Evolutionary conservation across 106 monocot genomes (phyloP), one percentile per base, ranked within the genome.

Genomic region (Amphibolis antarctica): DNA sequence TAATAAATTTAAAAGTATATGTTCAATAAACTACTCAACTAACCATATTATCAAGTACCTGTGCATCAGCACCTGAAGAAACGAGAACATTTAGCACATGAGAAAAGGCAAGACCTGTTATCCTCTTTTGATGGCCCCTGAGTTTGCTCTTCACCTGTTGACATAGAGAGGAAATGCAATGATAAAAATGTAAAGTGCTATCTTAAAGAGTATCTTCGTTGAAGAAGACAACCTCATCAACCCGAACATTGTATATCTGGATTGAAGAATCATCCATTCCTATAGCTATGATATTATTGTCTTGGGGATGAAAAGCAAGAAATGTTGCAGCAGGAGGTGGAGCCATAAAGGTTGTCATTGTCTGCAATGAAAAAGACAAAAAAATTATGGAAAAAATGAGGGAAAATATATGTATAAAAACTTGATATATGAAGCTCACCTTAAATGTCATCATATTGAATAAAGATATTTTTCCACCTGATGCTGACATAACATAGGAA

Each of bases 201-300:
- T 0, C 46, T 3, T 43, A 18, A 30, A 61, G 49, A 15, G 17
- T 22, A 26, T 25, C 24, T 44, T 21, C 10, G 44, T 44, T 62
- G 21, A 62, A 10, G 44, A 23, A 28, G 27, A 30, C 55, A 64
- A 83, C 92, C 85, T 92, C 84, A 75, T 88, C 85, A 71, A 82
- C 76, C 60, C 84, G 79, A 18, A 85, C 88, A 76, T 92, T 88
- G 53, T 88, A 92, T 23, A 92, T 92, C 64, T 87, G 92, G 52
- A 92, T 85, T n/a, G 87, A 81, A 18, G 82, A 92, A 44, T 92
- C 85, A 53, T 88, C 85, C 92, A 92, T 92, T 46, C 85, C 92
- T 26, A 92, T 85, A 26, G 92, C 88, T 74, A 92, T 88, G 27
- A 85, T 82, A 45, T 92, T 85, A 58, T 92, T 92, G 55, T 92